A percentile compares a stretch with the other conserved stretches of the same genome.
Evolutionary conservation across 169 alveolate genomes (phyloP).

Genomic region (Eimeria zaria): DNA sequence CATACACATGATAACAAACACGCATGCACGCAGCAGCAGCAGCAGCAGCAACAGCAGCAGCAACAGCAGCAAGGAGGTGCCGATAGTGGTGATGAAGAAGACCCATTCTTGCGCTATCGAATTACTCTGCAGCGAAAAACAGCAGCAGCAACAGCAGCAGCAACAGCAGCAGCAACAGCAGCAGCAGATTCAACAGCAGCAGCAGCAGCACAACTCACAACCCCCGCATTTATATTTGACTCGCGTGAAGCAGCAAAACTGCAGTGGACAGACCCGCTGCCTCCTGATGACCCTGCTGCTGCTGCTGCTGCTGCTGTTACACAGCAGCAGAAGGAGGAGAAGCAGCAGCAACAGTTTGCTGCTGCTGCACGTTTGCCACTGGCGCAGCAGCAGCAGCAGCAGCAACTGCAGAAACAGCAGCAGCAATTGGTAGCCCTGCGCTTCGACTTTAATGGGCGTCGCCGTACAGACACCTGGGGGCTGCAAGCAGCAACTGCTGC

Average conservation of each 20-base stretch:
- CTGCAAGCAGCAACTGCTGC: slow-evolving; percentile 61
- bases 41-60: slow-evolving; percentile 39
- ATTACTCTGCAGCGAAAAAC: slow-evolving; percentile 38
- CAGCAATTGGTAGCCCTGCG: slow-evolving; percentile 43
- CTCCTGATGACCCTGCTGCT: slow-evolving; percentile 14
- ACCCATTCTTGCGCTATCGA: not conserved
- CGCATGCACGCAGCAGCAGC: slow-evolving; percentile 46
- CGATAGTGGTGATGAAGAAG: not conserved
- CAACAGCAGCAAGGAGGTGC: not conserved
- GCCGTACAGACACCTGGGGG: slow-evolving; percentile 54
- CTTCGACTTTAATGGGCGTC: slow-evolving; percentile 53
- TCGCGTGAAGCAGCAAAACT: slow-evolving; percentile 57
- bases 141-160: slow-evolving; percentile 16
- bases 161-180: slow-evolving; percentile 52
- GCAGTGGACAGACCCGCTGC: slow-evolving; percentile 63
- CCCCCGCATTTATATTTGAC: slow-evolving; percentile 35
- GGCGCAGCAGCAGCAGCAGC: slow-evolving; percentile 6
- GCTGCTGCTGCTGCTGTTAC: slow-evolving; percentile 34
- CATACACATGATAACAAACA: too few species aligned
- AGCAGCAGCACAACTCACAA: not conserved
- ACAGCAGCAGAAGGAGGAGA: not conserved
- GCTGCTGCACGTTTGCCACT: slow-evolving; percentile 34
- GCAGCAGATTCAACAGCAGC: slow-evolving; percentile 1
- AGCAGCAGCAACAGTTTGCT: slow-evolving; percentile 77
- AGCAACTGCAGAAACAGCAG: slow-evolving; percentile 41